A percentile compares a stretch with the other conserved stretches of the same genome.
phyloP scores from a whole-genome alignment of 163 green algal species.

The Scenedesmus sp. region DNA sequence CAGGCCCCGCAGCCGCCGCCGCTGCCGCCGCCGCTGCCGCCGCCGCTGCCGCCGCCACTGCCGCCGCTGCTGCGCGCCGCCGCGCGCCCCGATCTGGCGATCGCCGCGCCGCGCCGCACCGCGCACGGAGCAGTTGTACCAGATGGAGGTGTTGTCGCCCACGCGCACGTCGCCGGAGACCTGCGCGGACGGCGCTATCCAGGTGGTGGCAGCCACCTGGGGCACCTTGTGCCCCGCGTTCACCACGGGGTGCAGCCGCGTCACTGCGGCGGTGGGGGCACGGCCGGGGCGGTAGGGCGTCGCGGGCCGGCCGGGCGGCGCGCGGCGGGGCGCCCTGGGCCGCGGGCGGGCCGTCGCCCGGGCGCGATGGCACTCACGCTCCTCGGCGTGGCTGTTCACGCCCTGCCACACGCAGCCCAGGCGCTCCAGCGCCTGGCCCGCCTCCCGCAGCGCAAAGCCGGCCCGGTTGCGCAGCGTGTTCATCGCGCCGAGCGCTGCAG shows the following conservation, averaged over 20 bases:
- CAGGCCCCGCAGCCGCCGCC: background rate
- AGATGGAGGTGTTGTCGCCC: conserved; percentile 80
- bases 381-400: conserved; percentile 84
- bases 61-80: background rate
- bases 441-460: conserved; percentile 88
- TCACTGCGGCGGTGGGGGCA: conserved; percentile 14
- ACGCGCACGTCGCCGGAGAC: conserved; percentile 88
- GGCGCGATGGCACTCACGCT: conserved; percentile 59
- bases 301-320: background rate
- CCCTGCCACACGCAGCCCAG: conserved; percentile 87
- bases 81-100: background rate
- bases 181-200: conserved; percentile 88
- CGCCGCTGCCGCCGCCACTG: background rate
- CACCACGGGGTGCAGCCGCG: conserved; percentile 56
- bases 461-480: conserved; percentile 50
- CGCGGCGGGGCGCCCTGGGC: no score
- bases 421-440: conserved; percentile 92
- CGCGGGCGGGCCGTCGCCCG: no score
- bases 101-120: conserved; percentile 26
- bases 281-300: background rate
- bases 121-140: conserved; percentile 68
- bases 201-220: conserved; percentile 62
- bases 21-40: background rate
- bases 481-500: conserved; percentile 2
- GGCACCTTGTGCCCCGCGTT: conserved; percentile 59